phyloP scores from a whole-genome alignment of 2,329 filamentous ascomycete genomes.

The Alternaria arbusti region DNA sequence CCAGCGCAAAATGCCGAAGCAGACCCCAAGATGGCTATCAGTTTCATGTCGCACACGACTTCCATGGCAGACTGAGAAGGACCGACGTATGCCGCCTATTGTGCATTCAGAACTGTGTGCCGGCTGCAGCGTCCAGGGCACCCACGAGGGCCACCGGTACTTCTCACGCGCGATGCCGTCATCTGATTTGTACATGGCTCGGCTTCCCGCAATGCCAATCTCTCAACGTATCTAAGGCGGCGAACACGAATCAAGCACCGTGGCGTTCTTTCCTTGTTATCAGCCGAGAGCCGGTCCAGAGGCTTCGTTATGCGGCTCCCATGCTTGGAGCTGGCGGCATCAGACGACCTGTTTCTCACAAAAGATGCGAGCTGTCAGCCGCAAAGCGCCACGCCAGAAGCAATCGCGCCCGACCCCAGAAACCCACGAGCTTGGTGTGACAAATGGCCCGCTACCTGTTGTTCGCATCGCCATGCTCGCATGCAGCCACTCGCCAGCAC shows the following conservation, averaged over 20 bases:
- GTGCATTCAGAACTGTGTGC: not conserved
- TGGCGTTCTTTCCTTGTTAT: slow-evolving; percentile 7
- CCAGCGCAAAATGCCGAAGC: not conserved
- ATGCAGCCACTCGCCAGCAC: slow-evolving; percentile 3
- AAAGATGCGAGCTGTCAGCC: slow-evolving; percentile 22
- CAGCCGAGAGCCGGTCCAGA: slow-evolving; percentile 9
- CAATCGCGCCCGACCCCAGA: slow-evolving; percentile 11
- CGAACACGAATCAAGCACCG: slow-evolving; percentile 8
- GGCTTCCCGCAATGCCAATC: not conserved
- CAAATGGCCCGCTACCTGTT: not conserved
- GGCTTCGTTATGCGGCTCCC: slow-evolving; percentile 6
- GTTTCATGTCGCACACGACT: not conserved
- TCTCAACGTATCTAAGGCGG: slow-evolving; percentile 2
- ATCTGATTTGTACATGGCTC: slow-evolving; percentile 8
- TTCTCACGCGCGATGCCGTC: slow-evolving; percentile 24
- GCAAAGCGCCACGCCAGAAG: slow-evolving; percentile 15
- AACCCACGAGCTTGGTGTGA: slow-evolving; percentile 6
- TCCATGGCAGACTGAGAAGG: not conserved
- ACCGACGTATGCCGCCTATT: not conserved
- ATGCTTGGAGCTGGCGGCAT: slow-evolving; percentile 9
- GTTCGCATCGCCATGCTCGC: not conserved
- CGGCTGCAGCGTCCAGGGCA: slow-evolving; percentile 5
- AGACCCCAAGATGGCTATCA: not conserved
- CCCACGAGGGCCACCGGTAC: slow-evolving; percentile 5
- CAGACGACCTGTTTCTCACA: slow-evolving; percentile 24